Base-by-base conservation (phyloP, 441 rosid genomes). In the Gossypium trilobum region DNA sequence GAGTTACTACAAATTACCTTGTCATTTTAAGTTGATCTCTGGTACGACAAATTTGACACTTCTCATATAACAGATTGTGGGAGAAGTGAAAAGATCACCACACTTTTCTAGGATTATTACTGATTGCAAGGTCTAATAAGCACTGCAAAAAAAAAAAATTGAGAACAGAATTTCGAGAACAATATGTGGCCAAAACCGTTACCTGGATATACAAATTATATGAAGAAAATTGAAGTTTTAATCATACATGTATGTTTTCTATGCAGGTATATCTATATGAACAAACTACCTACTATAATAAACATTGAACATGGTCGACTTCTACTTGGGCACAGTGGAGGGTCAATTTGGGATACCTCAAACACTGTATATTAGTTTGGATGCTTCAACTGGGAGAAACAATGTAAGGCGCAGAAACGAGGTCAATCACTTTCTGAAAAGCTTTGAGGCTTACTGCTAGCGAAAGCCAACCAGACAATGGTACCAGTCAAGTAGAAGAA, bases 401-500 rank as follows among this genome's bases (percentile, higher is more conserved):
- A 1, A 56, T 23, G 23, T 10, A 48, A 71, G 54, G 33, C 48
- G 46, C 9, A 6, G 73, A 33, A 54, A 33, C 50, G 25, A 68
- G 50, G 72, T 83, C 75, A 82, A 67, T 79, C 90, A 64, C 69
- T 70, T 73, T 80, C 78, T 1, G 89, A 83, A 72, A 92, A 94
- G 76, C 68, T 85, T 76, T 88, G 93, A 27, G 97, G 97, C 83
- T 87, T 80, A 78, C 97, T 88, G 85, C 97, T 90, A 42, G 95
- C 97, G 61, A 92, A 90, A 27, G 78, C 82, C 84, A 94, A 82
- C 97, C 97, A 94, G 14, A 94, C 91, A 25, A 89, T 78, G 1
- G 97, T 87, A 59, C 97, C 97, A 3, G 93, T 92, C 85, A 89
- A 73, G 86, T 90, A 90, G 87, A 94, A 92, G 88, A 94, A 92